Evolutionary conservation across 768 basidiomycete species (phyloP).

Genomic region (Suillus brevipes): DNA sequence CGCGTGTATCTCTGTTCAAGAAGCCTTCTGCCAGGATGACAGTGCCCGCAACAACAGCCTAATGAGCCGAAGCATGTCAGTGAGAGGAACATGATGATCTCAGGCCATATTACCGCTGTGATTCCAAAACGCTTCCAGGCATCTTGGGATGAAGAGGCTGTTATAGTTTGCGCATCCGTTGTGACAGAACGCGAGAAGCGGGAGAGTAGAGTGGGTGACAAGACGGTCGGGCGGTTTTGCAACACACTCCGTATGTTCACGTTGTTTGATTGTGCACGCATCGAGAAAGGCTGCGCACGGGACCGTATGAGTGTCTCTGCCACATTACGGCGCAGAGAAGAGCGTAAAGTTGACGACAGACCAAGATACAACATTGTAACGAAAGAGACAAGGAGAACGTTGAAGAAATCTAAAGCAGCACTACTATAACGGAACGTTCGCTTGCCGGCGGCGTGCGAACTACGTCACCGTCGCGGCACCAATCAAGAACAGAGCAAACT

Average conservation of each 20-base stretch:
- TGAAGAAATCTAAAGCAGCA: not conserved
- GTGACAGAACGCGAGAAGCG: conserved; percentile 46
- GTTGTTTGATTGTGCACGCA: conserved; percentile 28
- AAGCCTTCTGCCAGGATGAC: conserved; percentile 62
- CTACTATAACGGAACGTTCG: not conserved
- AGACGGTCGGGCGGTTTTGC: conserved; percentile 28
- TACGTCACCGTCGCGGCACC: conserved; percentile 1
- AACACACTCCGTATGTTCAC: conserved; percentile 30
- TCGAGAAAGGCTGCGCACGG: conserved; percentile 21
- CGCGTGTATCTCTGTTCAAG: conserved; percentile 79
- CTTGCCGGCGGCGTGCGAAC: conserved; percentile 1
- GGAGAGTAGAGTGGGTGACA: conserved; percentile 24
- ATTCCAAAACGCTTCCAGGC: conserved; percentile 52
- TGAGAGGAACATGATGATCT: not conserved
- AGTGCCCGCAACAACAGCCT: conserved; percentile 75
- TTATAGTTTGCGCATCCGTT: conserved; percentile 44
- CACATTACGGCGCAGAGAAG: conserved; percentile 20
- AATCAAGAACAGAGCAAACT: not conserved
- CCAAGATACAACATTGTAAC: conserved; percentile 20
- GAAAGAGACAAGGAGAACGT: not conserved
- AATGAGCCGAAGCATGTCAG: not conserved
- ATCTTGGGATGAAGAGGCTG: conserved; percentile 40
- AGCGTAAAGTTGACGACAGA: conserved; percentile 13
- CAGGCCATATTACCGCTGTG: conserved; percentile 46
- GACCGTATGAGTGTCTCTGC: conserved; percentile 23